Evolutionary conservation across 345 rosid genomes (phyloP), one percentile per base, ranked within the genome.

Genomic region (Jatropha curcas): DNA sequence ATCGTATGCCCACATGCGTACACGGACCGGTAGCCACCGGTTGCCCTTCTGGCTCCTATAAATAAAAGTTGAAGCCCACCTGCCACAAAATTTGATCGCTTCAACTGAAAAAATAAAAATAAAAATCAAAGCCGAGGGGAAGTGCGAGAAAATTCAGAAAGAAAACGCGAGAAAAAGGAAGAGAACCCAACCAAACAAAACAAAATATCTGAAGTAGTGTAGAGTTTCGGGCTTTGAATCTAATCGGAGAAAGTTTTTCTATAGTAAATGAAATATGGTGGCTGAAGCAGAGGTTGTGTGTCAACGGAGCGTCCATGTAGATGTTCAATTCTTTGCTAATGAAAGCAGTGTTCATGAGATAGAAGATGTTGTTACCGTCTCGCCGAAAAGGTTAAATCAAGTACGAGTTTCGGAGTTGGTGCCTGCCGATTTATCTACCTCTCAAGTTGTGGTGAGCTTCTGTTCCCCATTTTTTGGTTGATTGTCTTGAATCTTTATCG

Each of bases 221-320:
- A 45, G 69, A 65, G 55, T 48, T n/a, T 76, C 28, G 65, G 41
- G 48, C 2, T 3, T 39, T 31, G 70, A 46, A 61, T 39, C 51
- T 35, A n/a, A 41, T 41, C 13, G 39, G 24, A 46, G 8, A 52
- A 52, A 19, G n/a, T 19, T 37, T 16, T n/a, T 16, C 16, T 65
- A 41, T 62, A n/a, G 74, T 71, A 61, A 65, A 46, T 65, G 71
- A 75, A 80, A 78, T 68, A 88, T 90, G 93, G 90, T 81, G 41
- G 90, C 90, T 70, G 96, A 86, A 82, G 83, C 86, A 65, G 90
- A 87, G 80, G 74, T 86, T 69, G 82, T 81, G 77, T 74, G 82
- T 62, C 86, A 81, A 72, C 87, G 83, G 81, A 86, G 84, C 77
- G 78, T 84, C 24, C 81, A 89, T 65, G 82, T 76, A 73, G 91